Percentiles rank a stretch among this genome's conserved stretches.
Conservation (phyloP, 2,329 filamentous ascomycete species). For the Trichoderma sp. region DNA sequence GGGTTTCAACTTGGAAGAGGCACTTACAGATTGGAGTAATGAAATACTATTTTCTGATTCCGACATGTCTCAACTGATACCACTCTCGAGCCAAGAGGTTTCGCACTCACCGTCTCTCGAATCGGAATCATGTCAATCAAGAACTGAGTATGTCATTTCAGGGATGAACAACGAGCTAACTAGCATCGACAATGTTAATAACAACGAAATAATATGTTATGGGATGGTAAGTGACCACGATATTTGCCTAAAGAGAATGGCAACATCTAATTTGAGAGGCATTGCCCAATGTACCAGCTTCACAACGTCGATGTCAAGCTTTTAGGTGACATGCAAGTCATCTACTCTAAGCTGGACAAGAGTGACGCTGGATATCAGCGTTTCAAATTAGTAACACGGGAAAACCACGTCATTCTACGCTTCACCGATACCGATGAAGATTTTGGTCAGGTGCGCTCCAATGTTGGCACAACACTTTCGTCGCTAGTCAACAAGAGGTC, state of each 20-base stretch:
- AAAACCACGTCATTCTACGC: not conserved
- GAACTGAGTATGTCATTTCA: not conserved
- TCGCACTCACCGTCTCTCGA: not conserved
- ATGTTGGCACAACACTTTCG: not conserved
- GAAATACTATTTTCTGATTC: not conserved
- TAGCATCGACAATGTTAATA: no score
- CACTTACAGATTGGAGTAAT: not conserved
- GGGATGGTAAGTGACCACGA: not conserved
- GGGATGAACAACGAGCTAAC: not conserved
- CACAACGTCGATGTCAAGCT: conserved; percentile 14
- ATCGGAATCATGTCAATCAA: not conserved
- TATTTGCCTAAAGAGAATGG: not conserved
- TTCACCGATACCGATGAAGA: not conserved
- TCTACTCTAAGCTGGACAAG: not conserved
- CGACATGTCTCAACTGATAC: not conserved
- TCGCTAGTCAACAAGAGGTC: not conserved
- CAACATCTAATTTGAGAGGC: not conserved
- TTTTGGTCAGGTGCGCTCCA: not conserved
- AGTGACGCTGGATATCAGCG: not conserved
- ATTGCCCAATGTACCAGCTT: not conserved
- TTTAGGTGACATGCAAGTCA: not conserved
- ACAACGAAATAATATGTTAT: conserved; percentile 4
- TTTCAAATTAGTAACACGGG: not conserved
- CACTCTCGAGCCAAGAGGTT: not conserved
- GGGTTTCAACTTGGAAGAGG: not conserved